Evolutionary conservation across 139 green algal species (phyloP).

Genomic region (Nannochloris sp.): DNA sequence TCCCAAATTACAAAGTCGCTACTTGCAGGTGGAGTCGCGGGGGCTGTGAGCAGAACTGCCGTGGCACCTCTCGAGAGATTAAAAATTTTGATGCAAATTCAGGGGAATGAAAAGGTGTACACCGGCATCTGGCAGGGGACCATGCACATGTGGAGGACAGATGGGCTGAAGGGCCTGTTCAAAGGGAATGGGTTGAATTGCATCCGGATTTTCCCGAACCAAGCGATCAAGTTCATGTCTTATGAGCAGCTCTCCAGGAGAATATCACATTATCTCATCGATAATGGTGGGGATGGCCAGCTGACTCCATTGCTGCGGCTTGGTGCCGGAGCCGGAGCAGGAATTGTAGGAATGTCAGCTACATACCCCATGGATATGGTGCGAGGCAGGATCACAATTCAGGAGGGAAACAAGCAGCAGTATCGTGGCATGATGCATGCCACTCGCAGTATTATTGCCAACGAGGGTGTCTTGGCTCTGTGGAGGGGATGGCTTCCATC

Average conservation of each 20-base stretch:
- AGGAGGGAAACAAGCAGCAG: conserved; percentile 46
- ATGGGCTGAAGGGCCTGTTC: conserved; percentile 87
- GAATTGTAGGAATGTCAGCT: conserved; percentile 91
- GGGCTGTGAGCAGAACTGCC: conserved; percentile 90
- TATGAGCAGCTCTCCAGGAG: conserved; percentile 76
- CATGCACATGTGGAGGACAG: conserved; percentile 65
- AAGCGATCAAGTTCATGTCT: conserved; percentile 92
- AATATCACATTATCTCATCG: conserved; percentile 55
- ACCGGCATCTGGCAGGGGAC: conserved; percentile 75
- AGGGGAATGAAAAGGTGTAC: conserved; percentile 88
- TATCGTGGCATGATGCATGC: conserved; percentile 91
- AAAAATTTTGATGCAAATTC: conserved; percentile 95
- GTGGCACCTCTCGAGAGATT: conserved; percentile 92
- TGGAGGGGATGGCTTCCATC: conserved; percentile 94
- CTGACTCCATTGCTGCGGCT: conserved; percentile 82
- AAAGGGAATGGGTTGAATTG: conserved; percentile 98
- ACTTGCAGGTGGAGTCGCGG: conserved; percentile 79
- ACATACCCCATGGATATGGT: conserved; percentile 99
- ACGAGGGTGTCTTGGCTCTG: conserved; percentile 84
- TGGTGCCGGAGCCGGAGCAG: conserved; percentile 76
- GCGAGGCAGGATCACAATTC: conserved; percentile 31
- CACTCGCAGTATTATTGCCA: conserved; percentile 52
- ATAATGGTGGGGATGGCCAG: conserved; percentile 65
- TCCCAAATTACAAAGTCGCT: conserved; percentile 65
- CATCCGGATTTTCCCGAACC: conserved; percentile 95